Evolutionary conservation across 345 rosid genomes (phyloP), one percentile per base, ranked within the genome.

Genomic region (Erucastrum elatum): DNA sequence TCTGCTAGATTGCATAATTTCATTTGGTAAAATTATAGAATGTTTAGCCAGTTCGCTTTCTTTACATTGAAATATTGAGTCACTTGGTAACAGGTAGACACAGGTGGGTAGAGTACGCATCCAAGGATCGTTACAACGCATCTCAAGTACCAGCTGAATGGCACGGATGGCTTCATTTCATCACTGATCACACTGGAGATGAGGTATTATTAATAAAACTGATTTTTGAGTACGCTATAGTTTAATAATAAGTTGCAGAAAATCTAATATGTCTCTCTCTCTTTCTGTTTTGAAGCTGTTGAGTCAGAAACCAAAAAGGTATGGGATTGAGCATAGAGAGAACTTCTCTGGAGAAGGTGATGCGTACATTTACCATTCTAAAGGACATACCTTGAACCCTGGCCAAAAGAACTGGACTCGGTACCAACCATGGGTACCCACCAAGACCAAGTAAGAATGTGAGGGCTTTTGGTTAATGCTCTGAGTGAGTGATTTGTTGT

Each of bases 101-200:
- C 74, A 86, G 96, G 70, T 93, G 98, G 99, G 97, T 95, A 59
- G 99, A 91, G 79, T 93, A 93, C 62, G 97, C 97, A 4, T 85
- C 87, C 44, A 93, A 91, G 83, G 78, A 80, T 71, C 94, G 96
- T 37, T 95, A 93, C 81, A 91, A 95, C 58, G 98, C 98, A 80
- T 95, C 98, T 72, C 98, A 93, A 86, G 98, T 95, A 74, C 99
- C 99, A 75, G 76, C 98, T 3, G 99, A 95, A 76, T 93, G 99
- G 99, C 99, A 95, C n/a, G 96, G 97, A 12, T 95, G 97, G 99
- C 97, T 95, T 74, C 99, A 95, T 80, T 82, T 58, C 83, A 79
- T 95, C 77, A 95, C 98, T 13, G 98, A 95, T 86, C 96, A 89
- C 84, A 95, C 99, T 4, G 97, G 99, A 58, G 99, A 95, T 63